These are phyloP conservation scores for Leishmania turanica DNA, from an alignment of 208 protist species.

Conservation along the genomic window DNA sequence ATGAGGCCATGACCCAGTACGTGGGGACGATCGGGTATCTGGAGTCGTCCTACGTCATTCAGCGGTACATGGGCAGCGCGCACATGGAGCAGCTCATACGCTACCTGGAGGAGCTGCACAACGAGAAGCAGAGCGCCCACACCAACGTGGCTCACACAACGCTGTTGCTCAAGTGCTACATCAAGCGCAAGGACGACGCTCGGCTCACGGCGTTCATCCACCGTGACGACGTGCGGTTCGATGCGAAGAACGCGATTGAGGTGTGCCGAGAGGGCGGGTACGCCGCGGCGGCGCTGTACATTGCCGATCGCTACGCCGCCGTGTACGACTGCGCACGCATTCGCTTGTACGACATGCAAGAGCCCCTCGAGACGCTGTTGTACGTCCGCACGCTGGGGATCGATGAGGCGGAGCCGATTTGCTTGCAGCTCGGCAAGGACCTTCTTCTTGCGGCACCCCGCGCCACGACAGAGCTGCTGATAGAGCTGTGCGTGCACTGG, in stretches of 20 bases:
- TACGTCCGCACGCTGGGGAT: slow-evolving; percentile 82
- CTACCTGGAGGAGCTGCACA: slow-evolving; percentile 93
- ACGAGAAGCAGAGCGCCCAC: slow-evolving; percentile 40
- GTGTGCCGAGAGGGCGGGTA: slow-evolving; percentile 93
- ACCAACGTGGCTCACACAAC: slow-evolving; percentile 96
- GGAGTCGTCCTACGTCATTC: slow-evolving; percentile 98
- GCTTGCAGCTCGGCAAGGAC: slow-evolving; percentile 90
- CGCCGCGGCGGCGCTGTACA: slow-evolving; percentile 84
- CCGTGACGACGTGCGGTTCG: slow-evolving; percentile 88
- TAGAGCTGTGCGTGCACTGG: slow-evolving; percentile 79
- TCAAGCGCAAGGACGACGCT: slow-evolving; percentile 92
- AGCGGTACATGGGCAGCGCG: slow-evolving; percentile 95
- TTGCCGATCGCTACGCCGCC: slow-evolving; percentile 82
- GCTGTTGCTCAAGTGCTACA: slow-evolving; percentile 97
- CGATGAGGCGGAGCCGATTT: slow-evolving; percentile 78
- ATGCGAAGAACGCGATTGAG: slow-evolving; percentile 94
- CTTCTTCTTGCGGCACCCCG: slow-evolving; percentile 47
- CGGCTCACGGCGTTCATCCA: slow-evolving; percentile 94
- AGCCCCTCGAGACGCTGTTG: slow-evolving; percentile 50
- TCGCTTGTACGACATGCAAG: slow-evolving; percentile 77
- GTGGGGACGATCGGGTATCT: slow-evolving; percentile 93
- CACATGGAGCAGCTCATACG: slow-evolving; percentile 93
- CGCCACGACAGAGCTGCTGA: slow-evolving; percentile 60
- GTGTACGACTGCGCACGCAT: slow-evolving; percentile 92
- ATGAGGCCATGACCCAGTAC: slow-evolving; percentile 94